phyloP scores from a whole-genome alignment of 2,329 filamentous ascomycete species.

The Cladosporium sp. region DNA sequence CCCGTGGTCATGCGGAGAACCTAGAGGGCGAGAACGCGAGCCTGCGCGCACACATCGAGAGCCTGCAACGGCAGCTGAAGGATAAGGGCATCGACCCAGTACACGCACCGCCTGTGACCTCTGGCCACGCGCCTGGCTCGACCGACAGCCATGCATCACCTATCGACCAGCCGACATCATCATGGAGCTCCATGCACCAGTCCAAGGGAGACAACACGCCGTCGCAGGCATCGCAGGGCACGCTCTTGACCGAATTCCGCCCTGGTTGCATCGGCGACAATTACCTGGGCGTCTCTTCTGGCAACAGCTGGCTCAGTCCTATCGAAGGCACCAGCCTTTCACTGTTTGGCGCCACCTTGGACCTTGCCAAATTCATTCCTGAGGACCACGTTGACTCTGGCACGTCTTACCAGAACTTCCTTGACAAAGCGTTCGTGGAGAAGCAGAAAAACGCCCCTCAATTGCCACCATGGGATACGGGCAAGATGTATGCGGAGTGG shows the following conservation, averaged over 20 bases:
- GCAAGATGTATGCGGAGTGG: constrained; percentile 67
- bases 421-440: constrained; percentile 59
- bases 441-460: constrained; percentile 56
- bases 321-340: constrained; percentile 74
- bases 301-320: constrained; percentile 63
- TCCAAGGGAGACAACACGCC: background rate
- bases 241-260: constrained; percentile 43
- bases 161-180: background rate
- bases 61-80: constrained; percentile 63
- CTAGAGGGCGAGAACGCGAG: constrained; percentile 69
- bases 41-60: constrained; percentile 62
- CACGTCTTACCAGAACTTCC: constrained; percentile 67
- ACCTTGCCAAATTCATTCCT: constrained; percentile 68
- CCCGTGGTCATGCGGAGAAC: constrained; percentile 72
- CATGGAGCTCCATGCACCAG: background rate
- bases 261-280: constrained; percentile 53
- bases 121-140: constrained; percentile 3
- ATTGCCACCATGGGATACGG: constrained; percentile 61
- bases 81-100: constrained; percentile 56
- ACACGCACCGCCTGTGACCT: constrained; percentile 5
- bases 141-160: background rate
- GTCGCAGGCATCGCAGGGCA: background rate
- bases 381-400: constrained; percentile 56
- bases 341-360: constrained; percentile 74
- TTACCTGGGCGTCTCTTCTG: constrained; percentile 62